A percentile compares a stretch with the other conserved stretches of the same genome.
These are phyloP conservation scores for Lagerstroemia speciosa DNA, from an alignment of 345 rosid genomes.

Conservation along the genomic window DNA sequence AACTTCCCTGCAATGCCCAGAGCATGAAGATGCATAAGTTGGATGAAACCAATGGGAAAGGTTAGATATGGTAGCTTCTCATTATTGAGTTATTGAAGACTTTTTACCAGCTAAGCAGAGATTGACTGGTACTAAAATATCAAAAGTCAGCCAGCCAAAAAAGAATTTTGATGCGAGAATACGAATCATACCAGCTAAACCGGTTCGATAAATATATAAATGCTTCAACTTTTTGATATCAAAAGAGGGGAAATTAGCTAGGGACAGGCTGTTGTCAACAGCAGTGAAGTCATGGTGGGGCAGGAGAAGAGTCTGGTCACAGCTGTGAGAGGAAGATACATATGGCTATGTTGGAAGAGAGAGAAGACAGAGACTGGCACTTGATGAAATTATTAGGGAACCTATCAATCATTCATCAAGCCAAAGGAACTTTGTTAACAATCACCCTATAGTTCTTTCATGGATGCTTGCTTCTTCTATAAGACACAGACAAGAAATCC, in stretches of 20 bases:
- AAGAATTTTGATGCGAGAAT: not conserved
- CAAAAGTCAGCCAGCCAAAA: slow-evolving; percentile 3
- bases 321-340: not conserved
- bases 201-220: not conserved
- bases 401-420: not conserved
- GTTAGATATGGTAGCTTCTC: not conserved
- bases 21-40: not conserved
- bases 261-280: slow-evolving; percentile 4
- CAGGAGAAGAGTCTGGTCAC: not conserved
- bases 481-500: not conserved
- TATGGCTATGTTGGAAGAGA: not conserved
- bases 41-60: not conserved
- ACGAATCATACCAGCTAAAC: not conserved
- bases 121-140: not conserved
- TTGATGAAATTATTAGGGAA: not conserved
- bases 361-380: not conserved
- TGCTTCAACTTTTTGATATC: not conserved
- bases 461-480: not conserved
- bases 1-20: slow-evolving; percentile 51
- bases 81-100: not conserved
- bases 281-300: slow-evolving; percentile 4
- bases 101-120: not conserved
- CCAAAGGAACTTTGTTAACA: not conserved
- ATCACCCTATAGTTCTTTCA: not conserved
- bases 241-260: not conserved